phyloP scores from a whole-genome alignment of 106 monocot genomes.

The Triglochin maritima region DNA sequence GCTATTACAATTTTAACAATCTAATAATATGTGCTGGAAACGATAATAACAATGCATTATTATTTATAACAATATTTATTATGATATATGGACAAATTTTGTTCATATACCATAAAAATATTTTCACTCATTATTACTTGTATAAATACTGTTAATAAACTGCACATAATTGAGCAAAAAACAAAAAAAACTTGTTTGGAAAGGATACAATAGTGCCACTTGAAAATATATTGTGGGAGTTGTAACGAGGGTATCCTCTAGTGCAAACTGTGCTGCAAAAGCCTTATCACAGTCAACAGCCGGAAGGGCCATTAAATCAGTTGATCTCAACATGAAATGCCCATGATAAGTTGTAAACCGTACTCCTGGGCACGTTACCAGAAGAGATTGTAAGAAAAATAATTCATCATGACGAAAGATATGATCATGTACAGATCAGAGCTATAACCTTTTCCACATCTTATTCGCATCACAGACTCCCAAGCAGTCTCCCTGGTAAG shows the following conservation, averaged over 20 bases:
- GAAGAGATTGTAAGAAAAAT: not conserved
- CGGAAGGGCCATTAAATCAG: constrained; percentile 91
- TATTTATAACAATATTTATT: too few relatives aligned
- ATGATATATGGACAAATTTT: too few relatives aligned
- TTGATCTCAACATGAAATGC: constrained; percentile 90
- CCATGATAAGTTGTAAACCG: constrained; percentile 96
- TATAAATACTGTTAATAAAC: too few relatives aligned
- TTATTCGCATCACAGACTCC: constrained; percentile 97
- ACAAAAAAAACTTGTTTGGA: not conserved
- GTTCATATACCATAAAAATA: too few relatives aligned
- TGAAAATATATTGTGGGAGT: constrained; percentile 88
- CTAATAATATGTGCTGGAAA: too few relatives aligned
- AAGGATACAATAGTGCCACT: constrained; percentile 99
- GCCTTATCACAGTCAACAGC: constrained; percentile 98
- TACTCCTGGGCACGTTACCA: constrained; percentile 45
- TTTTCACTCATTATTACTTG: too few relatives aligned
- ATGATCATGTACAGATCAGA: not conserved
- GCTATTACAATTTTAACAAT: too few relatives aligned
- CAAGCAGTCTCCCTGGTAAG: constrained; percentile 95
- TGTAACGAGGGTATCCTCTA: constrained; percentile 88
- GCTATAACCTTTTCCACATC: constrained; percentile 85
- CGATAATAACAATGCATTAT: too few relatives aligned
- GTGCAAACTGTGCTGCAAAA: constrained; percentile 83
- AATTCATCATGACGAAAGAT: not conserved
- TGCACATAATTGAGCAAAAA: not conserved